Evolutionary conservation across 352 stramenopile species (phyloP).

Genomic region (Phytophthora capsici): DNA sequence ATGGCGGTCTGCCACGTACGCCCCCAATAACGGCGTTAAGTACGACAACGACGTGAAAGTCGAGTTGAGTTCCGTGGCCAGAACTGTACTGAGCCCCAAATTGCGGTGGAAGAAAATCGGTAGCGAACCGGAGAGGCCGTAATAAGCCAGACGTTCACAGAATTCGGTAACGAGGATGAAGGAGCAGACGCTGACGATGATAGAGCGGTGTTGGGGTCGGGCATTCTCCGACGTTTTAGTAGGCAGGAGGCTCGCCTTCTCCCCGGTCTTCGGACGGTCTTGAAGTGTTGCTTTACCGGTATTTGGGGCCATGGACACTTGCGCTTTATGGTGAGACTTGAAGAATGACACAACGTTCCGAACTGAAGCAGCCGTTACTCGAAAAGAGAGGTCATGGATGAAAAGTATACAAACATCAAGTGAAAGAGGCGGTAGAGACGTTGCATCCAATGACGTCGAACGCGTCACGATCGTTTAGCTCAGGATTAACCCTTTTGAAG

Average conservation of each 20-base stretch:
- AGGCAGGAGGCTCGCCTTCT: slow-evolving; percentile 32
- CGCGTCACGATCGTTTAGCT: too few relatives aligned
- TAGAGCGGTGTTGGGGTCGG: slow-evolving; percentile 55
- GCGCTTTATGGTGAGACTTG: slow-evolving; percentile 17
- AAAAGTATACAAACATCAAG: slow-evolving; percentile 8
- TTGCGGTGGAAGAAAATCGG: slow-evolving; percentile 91
- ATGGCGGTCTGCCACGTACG: slow-evolving; percentile 82
- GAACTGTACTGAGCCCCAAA: slow-evolving; percentile 75
- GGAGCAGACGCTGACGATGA: slow-evolving; percentile 87
- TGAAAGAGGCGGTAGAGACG: slow-evolving; percentile 12
- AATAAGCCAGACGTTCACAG: slow-evolving; percentile 85
- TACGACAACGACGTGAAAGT: slow-evolving; percentile 87
- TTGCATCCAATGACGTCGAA: slow-evolving; percentile 1
- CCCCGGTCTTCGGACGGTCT: slow-evolving; percentile 8
- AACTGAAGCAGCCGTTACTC: slow-evolving; percentile 14
- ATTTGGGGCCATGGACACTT: slow-evolving; percentile 40
- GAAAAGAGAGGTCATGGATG: slow-evolving; percentile 6
- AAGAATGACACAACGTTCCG: slow-evolving; percentile 22
- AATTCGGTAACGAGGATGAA: slow-evolving; percentile 91
- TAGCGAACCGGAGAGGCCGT: slow-evolving; percentile 82
- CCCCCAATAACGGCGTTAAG: slow-evolving; percentile 81
- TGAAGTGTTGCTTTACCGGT: slow-evolving; percentile 14
- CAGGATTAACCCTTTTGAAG: slow-evolving; percentile 62
- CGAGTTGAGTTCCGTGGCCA: slow-evolving; percentile 89
- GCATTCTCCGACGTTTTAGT: slow-evolving; percentile 18